Percentiles rank a stretch among this genome's conserved stretches.
These are phyloP conservation scores for Beauveria medogensis DNA, from an alignment of 2,329 filamentous ascomycete genomes.

Conservation along the genomic window DNA sequence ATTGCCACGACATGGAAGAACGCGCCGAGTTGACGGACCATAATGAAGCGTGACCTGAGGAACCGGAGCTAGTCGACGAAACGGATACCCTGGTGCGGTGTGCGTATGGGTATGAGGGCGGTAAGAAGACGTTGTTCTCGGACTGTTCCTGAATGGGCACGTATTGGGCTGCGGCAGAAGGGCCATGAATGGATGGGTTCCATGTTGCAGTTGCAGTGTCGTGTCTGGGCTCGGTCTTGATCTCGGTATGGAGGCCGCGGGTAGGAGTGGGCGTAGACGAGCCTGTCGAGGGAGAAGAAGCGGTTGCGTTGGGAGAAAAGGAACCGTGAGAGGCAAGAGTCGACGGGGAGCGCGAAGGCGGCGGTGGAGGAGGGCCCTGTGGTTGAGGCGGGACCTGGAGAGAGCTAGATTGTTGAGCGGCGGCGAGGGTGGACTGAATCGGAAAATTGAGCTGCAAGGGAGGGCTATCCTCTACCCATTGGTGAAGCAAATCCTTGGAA, in stretches of 20 bases:
- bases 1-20: constrained; percentile 33
- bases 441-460: constrained; percentile 23
- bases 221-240: constrained; percentile 23
- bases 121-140: constrained; percentile 25
- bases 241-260: constrained; percentile 12
- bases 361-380: constrained; percentile 13
- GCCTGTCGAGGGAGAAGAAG: constrained; percentile 15
- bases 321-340: constrained; percentile 9
- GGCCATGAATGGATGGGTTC: constrained; percentile 9
- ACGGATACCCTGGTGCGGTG: constrained; percentile 38
- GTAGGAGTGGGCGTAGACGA: constrained; percentile 13
- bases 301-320: not conserved
- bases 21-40: constrained; percentile 35
- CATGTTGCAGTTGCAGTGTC: constrained; percentile 22
- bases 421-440: constrained; percentile 9
- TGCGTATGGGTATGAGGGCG: constrained; percentile 29
- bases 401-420: constrained; percentile 4
- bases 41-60: constrained; percentile 40
- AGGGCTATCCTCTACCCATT: constrained; percentile 32
- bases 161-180: not conserved
- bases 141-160: constrained; percentile 11
- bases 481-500: constrained; percentile 34
- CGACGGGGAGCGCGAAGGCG: constrained; percentile 12
- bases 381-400: constrained; percentile 13
- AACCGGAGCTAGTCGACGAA: constrained; percentile 42